phyloP scores from a whole-genome alignment of 2,329 filamentous ascomycete species.

The Myriosclerotinia curreyana region DNA sequence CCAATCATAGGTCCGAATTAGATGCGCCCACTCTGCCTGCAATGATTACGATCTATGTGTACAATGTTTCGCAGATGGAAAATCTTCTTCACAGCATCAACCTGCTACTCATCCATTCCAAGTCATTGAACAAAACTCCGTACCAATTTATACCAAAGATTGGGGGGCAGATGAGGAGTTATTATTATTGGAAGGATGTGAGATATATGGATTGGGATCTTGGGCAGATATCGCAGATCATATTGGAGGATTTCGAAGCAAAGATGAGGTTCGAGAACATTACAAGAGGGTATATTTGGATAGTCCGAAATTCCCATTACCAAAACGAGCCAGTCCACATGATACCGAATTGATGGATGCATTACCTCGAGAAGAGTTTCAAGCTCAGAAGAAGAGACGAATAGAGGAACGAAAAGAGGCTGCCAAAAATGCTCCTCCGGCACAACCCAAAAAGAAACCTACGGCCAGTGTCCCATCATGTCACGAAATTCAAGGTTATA shows the following conservation, averaged over 20 bases:
- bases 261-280: slow-evolving; percentile 93
- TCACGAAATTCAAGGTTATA: slow-evolving; percentile 97
- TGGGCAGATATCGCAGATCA: slow-evolving; percentile 99
- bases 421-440: slow-evolving; percentile 76
- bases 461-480: slow-evolving; percentile 93
- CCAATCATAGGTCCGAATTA: slow-evolving; percentile 74
- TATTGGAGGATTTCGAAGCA: slow-evolving; percentile 90
- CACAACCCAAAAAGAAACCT: slow-evolving; percentile 90
- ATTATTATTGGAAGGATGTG: slow-evolving; percentile 86
- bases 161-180: slow-evolving; percentile 98
- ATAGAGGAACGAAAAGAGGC: slow-evolving; percentile 90
- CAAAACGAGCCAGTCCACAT: slow-evolving; percentile 77
- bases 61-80: slow-evolving; percentile 83
- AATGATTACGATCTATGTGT: slow-evolving; percentile 97
- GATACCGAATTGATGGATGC: slow-evolving; percentile 76
- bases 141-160: slow-evolving; percentile 89
- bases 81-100: slow-evolving; percentile 78
- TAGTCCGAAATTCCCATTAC: slow-evolving; percentile 79
- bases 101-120: slow-evolving; percentile 83
- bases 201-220: slow-evolving; percentile 93
- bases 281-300: slow-evolving; percentile 87
- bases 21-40: slow-evolving; percentile 74
- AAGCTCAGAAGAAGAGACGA: slow-evolving; percentile 83
- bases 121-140: slow-evolving; percentile 97
- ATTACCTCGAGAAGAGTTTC: slow-evolving; percentile 88